Evolutionary conservation across 805 yeast genomes (phyloP).

Genomic region (Tetrapisispora nanseiensis): DNA sequence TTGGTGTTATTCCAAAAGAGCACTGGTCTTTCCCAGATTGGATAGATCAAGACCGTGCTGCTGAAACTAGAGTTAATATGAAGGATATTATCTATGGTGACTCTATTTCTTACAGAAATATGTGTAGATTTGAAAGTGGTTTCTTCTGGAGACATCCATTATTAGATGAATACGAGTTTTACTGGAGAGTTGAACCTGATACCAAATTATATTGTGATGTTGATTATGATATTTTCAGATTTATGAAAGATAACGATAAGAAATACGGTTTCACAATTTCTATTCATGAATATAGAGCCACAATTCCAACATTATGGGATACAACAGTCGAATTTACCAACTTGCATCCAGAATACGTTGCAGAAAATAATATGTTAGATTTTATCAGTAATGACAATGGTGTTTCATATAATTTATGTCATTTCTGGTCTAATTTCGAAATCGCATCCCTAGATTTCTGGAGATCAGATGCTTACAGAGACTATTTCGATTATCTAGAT

Average conservation of each 20-base stretch:
- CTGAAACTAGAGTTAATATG: slow-evolving; percentile 45
- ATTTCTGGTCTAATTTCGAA: slow-evolving; percentile 89
- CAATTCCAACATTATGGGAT: slow-evolving; percentile 71
- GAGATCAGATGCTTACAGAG: slow-evolving; percentile 60
- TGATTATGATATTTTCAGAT: slow-evolving; percentile 70
- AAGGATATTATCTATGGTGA: slow-evolving; percentile 51
- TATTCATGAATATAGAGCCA: slow-evolving; percentile 60
- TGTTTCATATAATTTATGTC: slow-evolving; percentile 66
- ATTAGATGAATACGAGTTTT: slow-evolving; percentile 70
- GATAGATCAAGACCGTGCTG: slow-evolving; percentile 66
- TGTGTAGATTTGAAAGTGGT: slow-evolving; percentile 88
- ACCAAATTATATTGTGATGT: slow-evolving; percentile 73
- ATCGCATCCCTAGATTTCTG: slow-evolving; percentile 65
- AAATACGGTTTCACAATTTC: slow-evolving; percentile 72
- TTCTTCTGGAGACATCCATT: slow-evolving; percentile 76
- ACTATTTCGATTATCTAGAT: slow-evolving; percentile 68
- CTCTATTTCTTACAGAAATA: slow-evolving; percentile 69
- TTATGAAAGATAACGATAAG: slow-evolving; percentile 68
- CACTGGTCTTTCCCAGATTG: slow-evolving; percentile 84
- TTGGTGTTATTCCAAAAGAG: slow-evolving; percentile 68
- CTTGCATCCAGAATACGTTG: slow-evolving; percentile 50
- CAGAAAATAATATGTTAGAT: slow-evolving; percentile 53
- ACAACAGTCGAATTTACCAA: slow-evolving; percentile 53
- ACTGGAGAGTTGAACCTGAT: slow-evolving; percentile 94
- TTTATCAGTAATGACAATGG: slow-evolving; percentile 70